Evolutionary conservation across 208 protist genomes (phyloP).

Genomic region (Kentomonas sorsogonicus): DNA sequence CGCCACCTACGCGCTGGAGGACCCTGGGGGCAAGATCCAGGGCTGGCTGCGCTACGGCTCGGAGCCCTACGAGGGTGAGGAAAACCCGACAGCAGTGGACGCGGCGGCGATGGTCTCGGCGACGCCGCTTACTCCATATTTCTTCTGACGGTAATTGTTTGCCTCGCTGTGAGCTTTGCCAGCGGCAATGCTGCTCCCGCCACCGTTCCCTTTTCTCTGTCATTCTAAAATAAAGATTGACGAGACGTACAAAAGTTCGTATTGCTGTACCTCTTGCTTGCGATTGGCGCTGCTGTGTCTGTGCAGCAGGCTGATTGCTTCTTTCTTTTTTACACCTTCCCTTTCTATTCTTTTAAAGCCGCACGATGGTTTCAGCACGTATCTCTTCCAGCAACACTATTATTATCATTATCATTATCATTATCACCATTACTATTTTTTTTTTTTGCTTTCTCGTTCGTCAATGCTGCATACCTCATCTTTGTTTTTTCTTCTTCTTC

Average conservation of each 20-base stretch:
- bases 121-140: too few species aligned
- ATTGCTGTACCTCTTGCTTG: not conserved
- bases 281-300: not conserved
- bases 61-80: too few species aligned
- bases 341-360: not conserved
- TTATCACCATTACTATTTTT: not conserved
- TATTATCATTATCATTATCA: not conserved
- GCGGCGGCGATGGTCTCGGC: too few species aligned
- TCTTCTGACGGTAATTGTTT: too few species aligned
- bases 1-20: slow-evolving; percentile 18
- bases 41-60: slow-evolving; percentile 47
- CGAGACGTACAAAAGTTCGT: not conserved
- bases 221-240: slow-evolving; percentile 2
- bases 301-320: not conserved
- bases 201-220: too few species aligned
- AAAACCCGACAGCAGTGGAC: too few species aligned
- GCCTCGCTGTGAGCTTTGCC: too few species aligned
- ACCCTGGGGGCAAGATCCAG: slow-evolving; percentile 17
- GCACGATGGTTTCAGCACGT: not conserved
- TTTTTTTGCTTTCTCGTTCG: too few species aligned
- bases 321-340: not conserved
- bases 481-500: not conserved
- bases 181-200: too few species aligned
- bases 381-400: not conserved
- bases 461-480: too few species aligned